phyloP scores from a whole-genome alignment of 768 basidiomycete species.

The Mycena maculata region DNA sequence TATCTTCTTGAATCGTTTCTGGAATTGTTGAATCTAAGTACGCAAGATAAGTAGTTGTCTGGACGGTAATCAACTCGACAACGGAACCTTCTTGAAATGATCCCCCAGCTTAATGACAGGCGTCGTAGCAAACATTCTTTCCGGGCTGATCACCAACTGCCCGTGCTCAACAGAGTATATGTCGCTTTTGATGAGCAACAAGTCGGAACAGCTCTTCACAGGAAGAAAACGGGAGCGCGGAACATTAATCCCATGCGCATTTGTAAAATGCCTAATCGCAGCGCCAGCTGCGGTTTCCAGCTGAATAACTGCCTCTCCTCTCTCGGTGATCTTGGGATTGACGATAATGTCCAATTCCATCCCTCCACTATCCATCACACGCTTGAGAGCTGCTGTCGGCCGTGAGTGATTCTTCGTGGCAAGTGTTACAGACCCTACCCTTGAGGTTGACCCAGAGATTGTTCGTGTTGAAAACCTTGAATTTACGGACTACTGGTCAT shows the following conservation, averaged over 20 bases:
- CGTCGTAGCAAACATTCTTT: constrained; percentile 87
- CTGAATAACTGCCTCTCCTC: constrained; percentile 76
- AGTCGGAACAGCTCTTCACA: constrained; percentile 87
- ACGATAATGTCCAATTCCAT: constrained; percentile 86
- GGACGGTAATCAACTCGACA: background rate
- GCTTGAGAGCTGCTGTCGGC: constrained; percentile 70
- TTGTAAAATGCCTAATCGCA: constrained; percentile 92
- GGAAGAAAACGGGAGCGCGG: constrained; percentile 94
- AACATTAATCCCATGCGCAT: constrained; percentile 93
- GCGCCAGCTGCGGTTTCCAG: constrained; percentile 95
- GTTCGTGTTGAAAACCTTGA: constrained; percentile 86
- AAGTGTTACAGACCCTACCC: constrained; percentile 42
- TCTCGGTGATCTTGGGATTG: constrained; percentile 77
- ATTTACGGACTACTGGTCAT: constrained; percentile 43
- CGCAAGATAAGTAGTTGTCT: background rate
- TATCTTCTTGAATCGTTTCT: constrained; percentile 95
- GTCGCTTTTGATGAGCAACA: constrained; percentile 91
- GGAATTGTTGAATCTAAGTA: constrained; percentile 82
- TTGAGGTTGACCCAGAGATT: constrained; percentile 69
- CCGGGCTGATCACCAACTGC: constrained; percentile 83
- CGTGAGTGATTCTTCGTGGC: background rate
- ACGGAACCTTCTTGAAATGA: constrained; percentile 91
- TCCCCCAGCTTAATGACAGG: constrained; percentile 97
- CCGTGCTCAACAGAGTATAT: constrained; percentile 93
- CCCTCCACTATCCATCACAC: constrained; percentile 72